These are phyloP conservation scores for Emericellopsis cladophorae DNA, from an alignment of 2,329 filamentous ascomycete species.

Conservation along the genomic window DNA sequence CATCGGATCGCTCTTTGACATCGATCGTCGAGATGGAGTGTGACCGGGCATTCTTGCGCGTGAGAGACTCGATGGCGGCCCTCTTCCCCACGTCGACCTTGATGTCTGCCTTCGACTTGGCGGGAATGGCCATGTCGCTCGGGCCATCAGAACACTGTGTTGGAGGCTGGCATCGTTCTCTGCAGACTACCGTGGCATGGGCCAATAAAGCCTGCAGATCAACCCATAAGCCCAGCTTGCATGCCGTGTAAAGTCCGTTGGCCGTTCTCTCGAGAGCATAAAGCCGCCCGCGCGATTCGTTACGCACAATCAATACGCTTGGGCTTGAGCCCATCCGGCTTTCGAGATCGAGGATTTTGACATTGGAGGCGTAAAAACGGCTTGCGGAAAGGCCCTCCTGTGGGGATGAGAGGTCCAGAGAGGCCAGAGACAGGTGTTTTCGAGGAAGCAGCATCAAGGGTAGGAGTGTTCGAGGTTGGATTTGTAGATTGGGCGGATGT, in stretches of 20 bases:
- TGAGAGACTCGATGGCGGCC: slow-evolving; percentile 43
- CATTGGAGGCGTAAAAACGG: slow-evolving; percentile 46
- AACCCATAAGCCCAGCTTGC: slow-evolving; percentile 55
- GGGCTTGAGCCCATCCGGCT: slow-evolving; percentile 40
- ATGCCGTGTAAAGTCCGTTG: slow-evolving; percentile 50
- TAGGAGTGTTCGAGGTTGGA: slow-evolving; percentile 41
- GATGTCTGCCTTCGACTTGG: slow-evolving; percentile 33
- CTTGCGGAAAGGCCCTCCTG: slow-evolving; percentile 36
- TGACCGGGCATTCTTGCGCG: slow-evolving; percentile 37
- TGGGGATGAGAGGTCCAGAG: slow-evolving; percentile 41
- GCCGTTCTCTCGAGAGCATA: slow-evolving; percentile 57
- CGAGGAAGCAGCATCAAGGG: slow-evolving; percentile 52
- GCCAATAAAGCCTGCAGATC: slow-evolving; percentile 39
- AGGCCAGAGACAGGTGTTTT: slow-evolving; percentile 46
- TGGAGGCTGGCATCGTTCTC: slow-evolving; percentile 13
- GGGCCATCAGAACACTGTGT: slow-evolving; percentile 5
- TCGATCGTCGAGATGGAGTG: slow-evolving; percentile 25
- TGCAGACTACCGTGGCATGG: slow-evolving; percentile 28
- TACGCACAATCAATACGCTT: slow-evolving; percentile 48
- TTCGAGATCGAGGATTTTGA: slow-evolving; percentile 52
- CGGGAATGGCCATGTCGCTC: slow-evolving; percentile 26
- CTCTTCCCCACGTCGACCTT: slow-evolving; percentile 41
- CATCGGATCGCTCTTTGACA: slow-evolving; percentile 3
- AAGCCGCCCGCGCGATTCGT: slow-evolving; percentile 37
- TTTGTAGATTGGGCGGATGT: slow-evolving; percentile 37